Conservation (phyloP, 805 yeast genomes). For the Yarrowia phangngaensis region DNA sequence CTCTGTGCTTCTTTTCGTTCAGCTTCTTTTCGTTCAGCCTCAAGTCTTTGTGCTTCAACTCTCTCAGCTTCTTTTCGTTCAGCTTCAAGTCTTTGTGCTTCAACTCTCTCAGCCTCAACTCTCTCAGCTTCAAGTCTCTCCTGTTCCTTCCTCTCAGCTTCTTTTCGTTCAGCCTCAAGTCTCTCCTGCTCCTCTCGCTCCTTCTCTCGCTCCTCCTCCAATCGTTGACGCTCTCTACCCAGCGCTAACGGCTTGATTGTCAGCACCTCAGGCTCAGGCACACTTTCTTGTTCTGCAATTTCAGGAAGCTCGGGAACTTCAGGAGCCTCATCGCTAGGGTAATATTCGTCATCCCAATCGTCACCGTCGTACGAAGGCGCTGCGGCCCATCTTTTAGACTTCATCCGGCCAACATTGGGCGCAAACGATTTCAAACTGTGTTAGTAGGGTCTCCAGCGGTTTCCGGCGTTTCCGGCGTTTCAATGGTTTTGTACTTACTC, state of each 20-base stretch:
- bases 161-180: not conserved
- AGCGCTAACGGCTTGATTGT: constrained; percentile 19
- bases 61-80: not conserved
- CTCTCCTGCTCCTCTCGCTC: constrained; percentile 16
- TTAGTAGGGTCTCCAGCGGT: not conserved
- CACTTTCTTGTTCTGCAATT: constrained; percentile 6
- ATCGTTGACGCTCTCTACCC: constrained; percentile 20
- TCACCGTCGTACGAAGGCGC: constrained; percentile 40
- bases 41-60: not conserved
- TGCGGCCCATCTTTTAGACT: constrained; percentile 41
- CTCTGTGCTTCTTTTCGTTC: constrained; percentile 14
- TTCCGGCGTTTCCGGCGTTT: too few species aligned
- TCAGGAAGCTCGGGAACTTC: constrained; percentile 33
- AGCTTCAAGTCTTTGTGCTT: constrained; percentile 1
- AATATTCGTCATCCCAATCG: constrained; percentile 36
- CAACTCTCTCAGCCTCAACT: not conserved
- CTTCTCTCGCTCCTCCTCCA: constrained; percentile 25
- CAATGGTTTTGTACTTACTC: too few species aligned
- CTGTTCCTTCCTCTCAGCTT: constrained; percentile 2
- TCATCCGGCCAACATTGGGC: constrained; percentile 35
- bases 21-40: constrained; percentile 1
- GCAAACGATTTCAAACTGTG: constrained; percentile 32
- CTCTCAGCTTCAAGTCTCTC: not conserved
- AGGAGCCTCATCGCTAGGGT: constrained; percentile 31
- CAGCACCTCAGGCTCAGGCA: not conserved